phyloP scores from a whole-genome alignment of 1,284 basidiomycete genomes.

The Megacollybia platyphylla region DNA sequence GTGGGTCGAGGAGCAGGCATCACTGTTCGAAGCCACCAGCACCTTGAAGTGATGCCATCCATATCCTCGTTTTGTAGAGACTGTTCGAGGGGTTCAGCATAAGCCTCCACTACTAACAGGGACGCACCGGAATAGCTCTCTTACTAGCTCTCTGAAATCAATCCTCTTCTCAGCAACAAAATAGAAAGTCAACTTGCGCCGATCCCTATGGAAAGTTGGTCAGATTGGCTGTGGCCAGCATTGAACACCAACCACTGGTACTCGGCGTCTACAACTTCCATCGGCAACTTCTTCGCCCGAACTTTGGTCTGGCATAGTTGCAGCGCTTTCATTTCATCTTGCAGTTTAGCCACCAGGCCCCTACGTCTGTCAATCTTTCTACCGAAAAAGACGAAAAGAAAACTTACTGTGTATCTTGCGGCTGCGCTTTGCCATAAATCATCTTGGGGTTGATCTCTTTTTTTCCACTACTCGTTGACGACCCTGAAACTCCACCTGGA shows the following conservation, averaged over 20 bases:
- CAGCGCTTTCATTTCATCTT: slow-evolving; percentile 88
- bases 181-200: slow-evolving; percentile 96
- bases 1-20: background rate
- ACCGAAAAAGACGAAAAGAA: slow-evolving; percentile 4
- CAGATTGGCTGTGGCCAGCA: slow-evolving; percentile 1
- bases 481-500: slow-evolving; percentile 24
- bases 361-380: slow-evolving; percentile 21
- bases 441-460: slow-evolving; percentile 95
- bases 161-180: slow-evolving; percentile 93
- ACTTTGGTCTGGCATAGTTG: slow-evolving; percentile 88
- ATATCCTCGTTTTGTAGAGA: slow-evolving; percentile 65
- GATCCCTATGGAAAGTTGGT: slow-evolving; percentile 49
- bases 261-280: slow-evolving; percentile 97
- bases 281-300: slow-evolving; percentile 83
- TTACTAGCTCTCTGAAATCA: slow-evolving; percentile 92
- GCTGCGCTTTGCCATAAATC: slow-evolving; percentile 88
- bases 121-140: slow-evolving; percentile 75
- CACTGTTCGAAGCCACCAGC: slow-evolving; percentile 8
- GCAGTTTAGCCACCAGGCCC: slow-evolving; percentile 65
- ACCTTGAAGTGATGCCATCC: slow-evolving; percentile 55
- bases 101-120: background rate
- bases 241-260: slow-evolving; percentile 81
- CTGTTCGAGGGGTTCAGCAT: slow-evolving; percentile 17
- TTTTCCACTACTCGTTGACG: slow-evolving; percentile 25
- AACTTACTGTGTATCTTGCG: slow-evolving; percentile 75